Conservation (phyloP, 331 rosid species). For the Acacia concinna region DNA sequence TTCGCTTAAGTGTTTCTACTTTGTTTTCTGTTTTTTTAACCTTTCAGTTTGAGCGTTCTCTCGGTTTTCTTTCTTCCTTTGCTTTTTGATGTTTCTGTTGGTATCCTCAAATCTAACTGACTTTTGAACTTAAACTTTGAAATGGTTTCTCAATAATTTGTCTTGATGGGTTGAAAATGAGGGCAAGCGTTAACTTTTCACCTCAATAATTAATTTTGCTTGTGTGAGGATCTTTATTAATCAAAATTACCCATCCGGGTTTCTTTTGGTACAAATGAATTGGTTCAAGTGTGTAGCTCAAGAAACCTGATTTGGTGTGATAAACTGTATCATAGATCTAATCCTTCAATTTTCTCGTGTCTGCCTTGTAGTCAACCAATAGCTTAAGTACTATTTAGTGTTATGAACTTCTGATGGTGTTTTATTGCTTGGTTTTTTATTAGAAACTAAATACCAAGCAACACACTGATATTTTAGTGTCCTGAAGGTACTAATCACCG, state of each 20-base stretch:
- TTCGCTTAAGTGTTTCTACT: neutral
- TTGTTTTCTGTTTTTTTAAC: neutral
- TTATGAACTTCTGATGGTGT: neutral
- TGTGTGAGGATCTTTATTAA: conserved; percentile 20
- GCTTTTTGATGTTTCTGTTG: neutral
- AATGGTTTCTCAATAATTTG: neutral
- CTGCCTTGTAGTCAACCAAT: neutral
- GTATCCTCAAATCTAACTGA: neutral
- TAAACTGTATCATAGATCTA: conserved; percentile 3
- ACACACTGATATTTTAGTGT: neutral
- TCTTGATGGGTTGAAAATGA: neutral
- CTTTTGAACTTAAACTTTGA: conserved; percentile 7
- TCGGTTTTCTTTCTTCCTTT: conserved; percentile 2
- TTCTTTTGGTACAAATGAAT: neutral
- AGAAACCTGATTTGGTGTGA: neutral
- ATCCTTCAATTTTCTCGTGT: conserved; percentile 5
- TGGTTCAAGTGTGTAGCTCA: neutral
- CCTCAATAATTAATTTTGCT: conserved; percentile 2
- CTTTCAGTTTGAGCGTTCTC: conserved; percentile 13
- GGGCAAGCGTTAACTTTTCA: neutral
- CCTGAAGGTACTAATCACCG: no score
- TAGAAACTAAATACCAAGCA: neutral
- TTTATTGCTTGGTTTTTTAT: neutral
- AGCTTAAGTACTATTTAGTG: neutral
- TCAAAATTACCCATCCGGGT: neutral